Conservation (phyloP, 2,329 filamentous ascomycete genomes). For the Ilyonectria mors-panacis region DNA sequence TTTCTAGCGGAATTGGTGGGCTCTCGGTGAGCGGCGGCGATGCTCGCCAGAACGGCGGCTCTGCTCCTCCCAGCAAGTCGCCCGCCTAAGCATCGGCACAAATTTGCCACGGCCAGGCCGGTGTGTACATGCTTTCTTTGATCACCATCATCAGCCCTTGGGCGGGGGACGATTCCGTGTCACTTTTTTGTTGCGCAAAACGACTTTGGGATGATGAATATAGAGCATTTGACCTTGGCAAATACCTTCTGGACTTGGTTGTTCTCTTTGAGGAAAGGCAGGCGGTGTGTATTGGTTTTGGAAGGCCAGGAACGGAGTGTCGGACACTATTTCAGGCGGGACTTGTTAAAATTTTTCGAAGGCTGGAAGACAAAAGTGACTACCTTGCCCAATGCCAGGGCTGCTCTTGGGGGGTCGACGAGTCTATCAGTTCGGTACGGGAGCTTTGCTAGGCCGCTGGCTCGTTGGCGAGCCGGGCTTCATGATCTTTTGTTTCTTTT, state of each 20-base stretch:
- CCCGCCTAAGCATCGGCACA: conserved; percentile 62
- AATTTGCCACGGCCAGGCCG: conserved; percentile 41
- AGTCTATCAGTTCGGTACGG: conserved; percentile 49
- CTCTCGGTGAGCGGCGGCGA: conserved; percentile 79
- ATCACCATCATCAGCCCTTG: conserved; percentile 42
- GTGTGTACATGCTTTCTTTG: conserved; percentile 48
- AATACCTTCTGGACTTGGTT: conserved; percentile 60
- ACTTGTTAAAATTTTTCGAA: conserved; percentile 53
- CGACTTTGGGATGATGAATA: conserved; percentile 61
- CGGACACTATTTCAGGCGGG: conserved; percentile 56
- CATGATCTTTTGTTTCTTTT: conserved; percentile 21
- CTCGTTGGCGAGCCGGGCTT: conserved; percentile 31
- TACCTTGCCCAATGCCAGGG: conserved; percentile 50
- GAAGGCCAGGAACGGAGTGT: conserved; percentile 57
- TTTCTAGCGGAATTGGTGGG: conserved; percentile 80
- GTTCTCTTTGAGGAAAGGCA: conserved; percentile 58
- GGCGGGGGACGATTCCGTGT: conserved; percentile 45
- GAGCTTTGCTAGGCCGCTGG: conserved; percentile 49
- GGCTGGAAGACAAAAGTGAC: conserved; percentile 60
- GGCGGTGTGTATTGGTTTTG: conserved; percentile 55
- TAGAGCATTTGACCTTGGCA: conserved; percentile 63
- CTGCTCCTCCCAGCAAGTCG: conserved; percentile 71
- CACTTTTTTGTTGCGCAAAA: conserved; percentile 46
- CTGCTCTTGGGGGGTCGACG: conserved; percentile 53
- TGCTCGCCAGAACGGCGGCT: conserved; percentile 73